A percentile compares a stretch with the other conserved stretches of the same genome.
Evolutionary conservation across 495 filamentous ascomycete genomes (phyloP).

Genomic region (Penicillium silybi): DNA sequence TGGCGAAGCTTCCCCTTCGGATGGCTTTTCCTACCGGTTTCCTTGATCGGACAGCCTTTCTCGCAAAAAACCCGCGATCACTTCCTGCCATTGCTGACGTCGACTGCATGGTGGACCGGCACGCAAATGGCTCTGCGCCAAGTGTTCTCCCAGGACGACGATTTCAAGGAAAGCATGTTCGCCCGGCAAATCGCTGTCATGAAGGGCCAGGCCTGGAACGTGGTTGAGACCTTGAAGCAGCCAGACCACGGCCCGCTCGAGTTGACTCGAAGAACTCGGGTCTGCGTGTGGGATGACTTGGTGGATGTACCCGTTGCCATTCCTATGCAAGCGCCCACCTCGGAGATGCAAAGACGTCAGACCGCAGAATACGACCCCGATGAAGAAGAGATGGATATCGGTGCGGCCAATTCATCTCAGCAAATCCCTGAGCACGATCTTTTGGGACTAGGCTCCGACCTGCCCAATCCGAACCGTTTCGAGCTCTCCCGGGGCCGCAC

Average conservation of each 20-base stretch:
- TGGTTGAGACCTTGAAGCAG: conserved; percentile 92
- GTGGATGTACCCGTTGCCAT: conserved; percentile 94
- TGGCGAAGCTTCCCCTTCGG: conserved; percentile 94
- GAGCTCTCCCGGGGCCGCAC: conserved; percentile 62
- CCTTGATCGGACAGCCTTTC: conserved; percentile 93
- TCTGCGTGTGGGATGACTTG: conserved; percentile 97
- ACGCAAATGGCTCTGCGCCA: conserved; percentile 80
- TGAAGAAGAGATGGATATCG: conserved; percentile 85
- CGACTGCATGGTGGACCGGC: conserved; percentile 93
- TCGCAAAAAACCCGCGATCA: conserved; percentile 88
- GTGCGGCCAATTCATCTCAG: conserved; percentile 61
- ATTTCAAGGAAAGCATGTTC: conserved; percentile 98
- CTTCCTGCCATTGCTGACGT: conserved; percentile 90
- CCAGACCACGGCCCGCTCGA: conserved; percentile 90
- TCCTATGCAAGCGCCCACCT: conserved; percentile 75
- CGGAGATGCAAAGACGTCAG: conserved; percentile 66
- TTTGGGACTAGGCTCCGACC: conserved; percentile 64
- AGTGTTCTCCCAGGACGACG: conserved; percentile 84
- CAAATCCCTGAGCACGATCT: conserved; percentile 62
- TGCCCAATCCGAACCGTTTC: conserved; percentile 82
- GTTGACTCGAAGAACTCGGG: conserved; percentile 80
- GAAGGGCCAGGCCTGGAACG: conserved; percentile 99
- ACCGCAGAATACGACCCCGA: conserved; percentile 43
- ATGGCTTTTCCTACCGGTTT: conserved; percentile 96
- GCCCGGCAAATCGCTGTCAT: conserved; percentile 94